Evolutionary conservation across 352 stramenopile genomes (phyloP).

Genomic region (Aphanomyces stellatus): DNA sequence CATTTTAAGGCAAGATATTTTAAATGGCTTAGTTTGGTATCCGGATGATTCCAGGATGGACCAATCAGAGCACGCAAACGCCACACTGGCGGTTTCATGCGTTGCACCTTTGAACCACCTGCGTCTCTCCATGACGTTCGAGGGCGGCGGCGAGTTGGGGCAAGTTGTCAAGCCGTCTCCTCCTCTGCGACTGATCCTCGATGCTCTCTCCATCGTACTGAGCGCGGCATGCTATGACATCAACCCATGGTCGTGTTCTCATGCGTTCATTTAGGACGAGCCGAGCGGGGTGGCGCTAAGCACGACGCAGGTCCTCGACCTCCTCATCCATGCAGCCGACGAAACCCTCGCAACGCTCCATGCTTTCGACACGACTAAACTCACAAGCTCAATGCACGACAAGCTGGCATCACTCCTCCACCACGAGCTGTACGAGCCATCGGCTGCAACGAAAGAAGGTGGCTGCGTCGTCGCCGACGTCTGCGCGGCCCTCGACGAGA

Average conservation of each 20-base stretch:
- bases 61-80: too few species aligned
- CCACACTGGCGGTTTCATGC: too few species aligned
- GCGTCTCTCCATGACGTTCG: too few species aligned
- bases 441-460: neutral
- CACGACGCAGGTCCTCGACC: neutral
- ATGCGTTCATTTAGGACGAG: neutral
- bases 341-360: slow-evolving; percentile 4
- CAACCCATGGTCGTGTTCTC: neutral
- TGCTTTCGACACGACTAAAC: neutral
- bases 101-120: too few species aligned
- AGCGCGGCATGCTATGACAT: neutral
- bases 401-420: neutral
- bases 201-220: neutral
- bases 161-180: neutral
- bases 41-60: too few species aligned
- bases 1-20: too few species aligned
- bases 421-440: neutral
- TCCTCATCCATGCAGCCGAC: neutral
- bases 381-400: neutral
- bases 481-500: neutral
- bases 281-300: neutral
- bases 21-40: too few species aligned
- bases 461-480: neutral
- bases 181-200: neutral
- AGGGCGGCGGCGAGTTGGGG: too few species aligned